Percentiles rank a stretch among this genome's conserved stretches.
These are phyloP conservation scores for Coprinellus aureogranulatus DNA, from an alignment of 768 basidiomycete genomes.

Conservation along the genomic window DNA sequence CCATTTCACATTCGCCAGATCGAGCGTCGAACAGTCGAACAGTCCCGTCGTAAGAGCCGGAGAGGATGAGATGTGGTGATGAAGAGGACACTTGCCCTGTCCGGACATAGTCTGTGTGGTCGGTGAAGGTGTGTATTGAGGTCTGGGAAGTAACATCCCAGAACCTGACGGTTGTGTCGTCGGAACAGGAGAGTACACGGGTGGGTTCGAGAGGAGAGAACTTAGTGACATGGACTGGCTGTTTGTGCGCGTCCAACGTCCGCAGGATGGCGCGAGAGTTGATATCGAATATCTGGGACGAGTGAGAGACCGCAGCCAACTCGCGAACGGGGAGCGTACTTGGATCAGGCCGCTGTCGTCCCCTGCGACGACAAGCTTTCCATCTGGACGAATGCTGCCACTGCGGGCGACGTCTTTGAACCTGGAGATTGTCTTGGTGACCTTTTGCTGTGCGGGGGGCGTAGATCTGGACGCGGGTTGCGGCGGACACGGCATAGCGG, in stretches of 20 bases:
- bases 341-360: constrained; percentile 91
- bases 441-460: constrained; percentile 94
- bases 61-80: constrained; percentile 81
- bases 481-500: constrained; percentile 92
- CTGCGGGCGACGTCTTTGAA: constrained; percentile 96
- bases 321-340: constrained; percentile 34
- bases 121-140: constrained; percentile 70
- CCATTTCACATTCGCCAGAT: constrained; percentile 80
- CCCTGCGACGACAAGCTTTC: constrained; percentile 92
- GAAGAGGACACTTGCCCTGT: constrained; percentile 83
- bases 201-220: constrained; percentile 83
- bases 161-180: constrained; percentile 89
- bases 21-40: constrained; percentile 85
- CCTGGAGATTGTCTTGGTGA: constrained; percentile 92
- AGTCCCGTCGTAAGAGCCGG: constrained; percentile 94
- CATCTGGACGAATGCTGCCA: constrained; percentile 86
- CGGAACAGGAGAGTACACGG: constrained; percentile 90
- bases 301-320: background rate
- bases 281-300: constrained; percentile 82
- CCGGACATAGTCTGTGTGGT: constrained; percentile 95
- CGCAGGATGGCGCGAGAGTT: constrained; percentile 91
- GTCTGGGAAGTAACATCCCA: constrained; percentile 95
- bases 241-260: constrained; percentile 89
- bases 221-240: constrained; percentile 92
- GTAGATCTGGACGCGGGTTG: constrained; percentile 91